Evolutionary conservation across 345 rosid species (phyloP), one percentile per base, ranked within the genome.

Genomic region (Populus nigra): DNA sequence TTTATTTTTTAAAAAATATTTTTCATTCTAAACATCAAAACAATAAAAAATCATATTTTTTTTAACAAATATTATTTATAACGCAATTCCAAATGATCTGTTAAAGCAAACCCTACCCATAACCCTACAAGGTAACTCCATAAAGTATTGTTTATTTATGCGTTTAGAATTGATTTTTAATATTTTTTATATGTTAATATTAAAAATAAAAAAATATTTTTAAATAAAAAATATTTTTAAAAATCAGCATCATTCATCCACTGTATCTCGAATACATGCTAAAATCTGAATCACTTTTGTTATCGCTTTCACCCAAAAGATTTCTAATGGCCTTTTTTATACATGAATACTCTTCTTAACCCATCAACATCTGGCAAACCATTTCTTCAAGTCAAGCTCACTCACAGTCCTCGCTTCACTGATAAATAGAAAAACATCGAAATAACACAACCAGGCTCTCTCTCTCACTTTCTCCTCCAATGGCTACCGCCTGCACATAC

Each of bases 401-500:
- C 71, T 69, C 67, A 23, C 25, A 5, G 73, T 50, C 65, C 49
- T 57, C 74, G 53, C 77, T 77, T 53, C 83, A 68, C 80, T 72
- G 43, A 59, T 75, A 83, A 68, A 77, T 38, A 72, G 59, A 79
- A 73, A 80, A 81, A 29, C 50, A 72, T 61, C 74, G 74, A 74
- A 78, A 69, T 41, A 78, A 27, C 80, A 33, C 59, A 75, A 39
- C 73, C 75, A 65, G 77, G 53, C 66, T 63, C 69, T 22, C 61
- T 22, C 61, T 47, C 47, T 68, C 74, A 23, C 66, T 20, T 61
- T 49, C 66, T 71, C 82, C 85, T 53, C 73, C 85, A 80, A 91
- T 93, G 99, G 99, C 94, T 23, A 16, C 45, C 31, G 47, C 77
- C 85, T 82, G 73, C 78, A 83, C 35, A 35, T 74, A 47, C 84